Base-by-base conservation (phyloP, 441 rosid genomes). In the Kokia cookei region DNA sequence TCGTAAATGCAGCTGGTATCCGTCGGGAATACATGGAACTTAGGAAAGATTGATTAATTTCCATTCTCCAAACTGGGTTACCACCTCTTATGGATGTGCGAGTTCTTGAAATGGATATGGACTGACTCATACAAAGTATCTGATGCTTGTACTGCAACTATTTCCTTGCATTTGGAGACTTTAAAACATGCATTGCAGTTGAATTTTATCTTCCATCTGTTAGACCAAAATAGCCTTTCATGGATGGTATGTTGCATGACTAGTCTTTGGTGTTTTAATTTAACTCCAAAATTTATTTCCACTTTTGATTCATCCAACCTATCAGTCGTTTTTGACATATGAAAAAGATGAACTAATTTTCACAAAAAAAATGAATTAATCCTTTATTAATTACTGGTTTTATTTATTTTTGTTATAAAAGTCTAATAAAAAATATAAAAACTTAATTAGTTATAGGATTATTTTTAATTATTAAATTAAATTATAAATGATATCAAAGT, bases 11-110 rank as follows among this genome's bases (percentile, higher is more conserved):
- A 2, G 89, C 82, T 37, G 97, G 98, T 66, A 84, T 90, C 59
- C 97, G 51, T 55, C 86, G 85, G 6, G 97, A 96, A 73, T 81
- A 78, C 82, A 82, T 93, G 91, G 97, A 92, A 2, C 89, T 96
- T 50, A 91, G 98, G 83, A 89, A 86, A 80, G 98, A 96, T 82
- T 96, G 84, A 88, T 51, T 2, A 11, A 29, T 43, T 45, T 43
- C 24, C 50, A 42, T 26, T 47, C 35, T 22, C 48, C 4, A 22
- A 55, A 47, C 24, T 13, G 48, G 14, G 26, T 78, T 63, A 6
- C 40, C 54, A 26, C 11, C 40, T 35, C 51, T 53, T 50, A 22
- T 17, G 4, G 43, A 13, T 57, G 35, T 3, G 47, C 13, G 54
- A 58, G 51, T 58, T 15, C 68, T 60, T 22, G 24, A 60, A 37